Evolutionary conservation across 371 early-diverging fungal species (phyloP).

Genomic region (Lichtheimia ornata): DNA sequence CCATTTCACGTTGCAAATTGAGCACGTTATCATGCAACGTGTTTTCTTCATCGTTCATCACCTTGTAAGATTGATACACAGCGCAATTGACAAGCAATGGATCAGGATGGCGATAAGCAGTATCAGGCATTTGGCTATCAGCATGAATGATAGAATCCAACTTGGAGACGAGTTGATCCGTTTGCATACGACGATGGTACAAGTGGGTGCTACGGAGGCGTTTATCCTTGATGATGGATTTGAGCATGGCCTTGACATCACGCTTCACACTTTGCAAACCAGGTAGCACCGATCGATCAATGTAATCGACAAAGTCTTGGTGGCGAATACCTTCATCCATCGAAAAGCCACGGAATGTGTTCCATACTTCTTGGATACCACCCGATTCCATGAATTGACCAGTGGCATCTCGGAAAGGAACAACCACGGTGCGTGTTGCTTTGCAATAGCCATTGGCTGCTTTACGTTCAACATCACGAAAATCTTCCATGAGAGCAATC

Average conservation of each 20-base stretch:
- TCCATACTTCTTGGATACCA: slow-evolving; percentile 52
- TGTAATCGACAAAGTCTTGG: slow-evolving; percentile 38
- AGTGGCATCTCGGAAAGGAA: slow-evolving; percentile 32
- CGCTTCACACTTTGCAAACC: slow-evolving; percentile 37
- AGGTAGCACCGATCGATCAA: slow-evolving; percentile 35
- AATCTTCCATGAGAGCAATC: slow-evolving; percentile 10
- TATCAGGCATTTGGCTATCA: slow-evolving; percentile 25
- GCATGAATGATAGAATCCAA: slow-evolving; percentile 31
- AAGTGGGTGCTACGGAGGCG: slow-evolving; percentile 28
- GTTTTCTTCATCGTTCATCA: slow-evolving; percentile 43
- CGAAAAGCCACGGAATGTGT: slow-evolving; percentile 36
- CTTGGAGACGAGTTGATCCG: slow-evolving; percentile 24
- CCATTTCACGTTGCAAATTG: slow-evolving; percentile 42
- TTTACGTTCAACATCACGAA: slow-evolving; percentile 26
- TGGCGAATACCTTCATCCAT: slow-evolving; percentile 40
- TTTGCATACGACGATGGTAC: slow-evolving; percentile 34
- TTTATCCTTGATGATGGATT: slow-evolving; percentile 33
- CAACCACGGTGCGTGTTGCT: slow-evolving; percentile 19
- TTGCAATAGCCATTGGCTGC: slow-evolving; percentile 28
- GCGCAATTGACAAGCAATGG: slow-evolving; percentile 40
- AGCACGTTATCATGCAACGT: slow-evolving; percentile 40
- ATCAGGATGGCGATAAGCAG: slow-evolving; percentile 28
- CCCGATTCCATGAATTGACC: slow-evolving; percentile 43
- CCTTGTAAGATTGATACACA: slow-evolving; percentile 31
- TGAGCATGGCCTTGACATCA: slow-evolving; percentile 36